A percentile compares a stretch with the other conserved stretches of the same genome.
Conservation (phyloP, 2,329 filamentous ascomycete species). For the Hypoxylon sp. region DNA sequence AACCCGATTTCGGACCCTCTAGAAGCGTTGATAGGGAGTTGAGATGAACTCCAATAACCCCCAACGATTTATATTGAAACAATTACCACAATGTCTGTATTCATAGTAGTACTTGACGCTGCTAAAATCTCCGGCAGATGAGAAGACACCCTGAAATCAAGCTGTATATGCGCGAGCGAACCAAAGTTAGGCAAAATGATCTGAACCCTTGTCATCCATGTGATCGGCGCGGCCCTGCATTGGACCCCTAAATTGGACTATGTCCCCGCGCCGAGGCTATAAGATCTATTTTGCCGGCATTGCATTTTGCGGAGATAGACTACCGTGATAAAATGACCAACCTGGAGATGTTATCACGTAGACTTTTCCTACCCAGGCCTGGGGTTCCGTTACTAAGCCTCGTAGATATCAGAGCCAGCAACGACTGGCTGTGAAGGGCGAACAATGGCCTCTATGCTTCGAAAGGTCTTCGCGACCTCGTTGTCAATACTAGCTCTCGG, state of each 20-base stretch:
- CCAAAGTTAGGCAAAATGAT: slow-evolving; percentile 30
- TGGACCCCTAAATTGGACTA: slow-evolving; percentile 3
- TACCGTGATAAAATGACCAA: slow-evolving; percentile 11
- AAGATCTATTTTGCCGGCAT: slow-evolving; percentile 34
- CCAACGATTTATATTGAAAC: neutral
- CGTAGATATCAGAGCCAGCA: neutral
- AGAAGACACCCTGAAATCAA: neutral
- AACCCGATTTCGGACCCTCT: neutral
- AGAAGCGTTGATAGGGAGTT: neutral
- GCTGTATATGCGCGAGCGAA: neutral
- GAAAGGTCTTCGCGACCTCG: slow-evolving; percentile 8
- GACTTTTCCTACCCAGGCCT: neutral
- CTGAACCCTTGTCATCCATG: slow-evolving; percentile 16
- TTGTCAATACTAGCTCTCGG: slow-evolving; percentile 20
- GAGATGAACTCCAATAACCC: neutral
- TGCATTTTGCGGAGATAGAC: slow-evolving; percentile 23
- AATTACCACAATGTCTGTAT: neutral
- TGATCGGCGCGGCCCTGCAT: slow-evolving; percentile 11
- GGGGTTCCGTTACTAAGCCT: neutral
- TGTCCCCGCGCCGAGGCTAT: slow-evolving; percentile 22
- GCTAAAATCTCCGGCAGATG: neutral
- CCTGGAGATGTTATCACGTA: slow-evolving; percentile 2
- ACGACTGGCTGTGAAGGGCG: neutral
- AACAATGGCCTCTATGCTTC: slow-evolving; percentile 25
- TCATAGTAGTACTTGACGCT: neutral